Evolutionary conservation across 148 eudicot genomes (phyloP).

Genomic region (Simmondsia chinensis): DNA sequence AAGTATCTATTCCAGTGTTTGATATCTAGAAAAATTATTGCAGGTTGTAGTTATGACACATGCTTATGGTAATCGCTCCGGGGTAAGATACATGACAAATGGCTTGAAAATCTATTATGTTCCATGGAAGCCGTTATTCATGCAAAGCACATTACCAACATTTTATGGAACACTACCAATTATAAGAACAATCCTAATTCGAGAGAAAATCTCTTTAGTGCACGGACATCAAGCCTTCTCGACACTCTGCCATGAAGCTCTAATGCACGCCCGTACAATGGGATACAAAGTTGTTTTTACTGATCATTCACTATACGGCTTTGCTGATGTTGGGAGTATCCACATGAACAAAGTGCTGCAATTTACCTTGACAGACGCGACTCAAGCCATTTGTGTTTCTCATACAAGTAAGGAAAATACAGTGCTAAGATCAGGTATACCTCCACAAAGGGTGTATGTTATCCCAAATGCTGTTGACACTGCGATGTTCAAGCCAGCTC

Average conservation of each 20-base stretch:
- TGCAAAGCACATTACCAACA: slow-evolving; percentile 93
- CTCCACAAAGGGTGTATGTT: slow-evolving; percentile 84
- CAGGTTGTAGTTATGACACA: slow-evolving; percentile 98
- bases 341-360: slow-evolving; percentile 98
- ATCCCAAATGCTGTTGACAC: slow-evolving; percentile 98
- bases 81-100: slow-evolving; percentile 91
- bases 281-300: slow-evolving; percentile 94
- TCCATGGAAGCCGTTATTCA: slow-evolving; percentile 89
- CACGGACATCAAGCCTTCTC: slow-evolving; percentile 99
- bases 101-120: slow-evolving; percentile 88
- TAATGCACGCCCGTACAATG: slow-evolving; percentile 98
- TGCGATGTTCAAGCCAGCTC: slow-evolving; percentile 93
- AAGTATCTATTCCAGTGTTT: not conserved
- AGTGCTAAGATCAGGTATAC: slow-evolving; percentile 82
- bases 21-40: not conserved
- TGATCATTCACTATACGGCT: slow-evolving; percentile 97
- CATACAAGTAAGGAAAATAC: slow-evolving; percentile 99
- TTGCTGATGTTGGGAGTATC: slow-evolving; percentile 90
- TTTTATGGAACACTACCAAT: slow-evolving; percentile 88
- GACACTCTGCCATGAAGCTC: slow-evolving; percentile 93
- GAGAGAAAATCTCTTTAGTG: slow-evolving; percentile 81
- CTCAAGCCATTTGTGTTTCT: slow-evolving; percentile 91
- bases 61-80: slow-evolving; percentile 84
- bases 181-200: slow-evolving; percentile 66
- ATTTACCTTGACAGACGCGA: slow-evolving; percentile 88